phyloP scores from a whole-genome alignment of 306 rosid species.

The Pyrus communis region DNA sequence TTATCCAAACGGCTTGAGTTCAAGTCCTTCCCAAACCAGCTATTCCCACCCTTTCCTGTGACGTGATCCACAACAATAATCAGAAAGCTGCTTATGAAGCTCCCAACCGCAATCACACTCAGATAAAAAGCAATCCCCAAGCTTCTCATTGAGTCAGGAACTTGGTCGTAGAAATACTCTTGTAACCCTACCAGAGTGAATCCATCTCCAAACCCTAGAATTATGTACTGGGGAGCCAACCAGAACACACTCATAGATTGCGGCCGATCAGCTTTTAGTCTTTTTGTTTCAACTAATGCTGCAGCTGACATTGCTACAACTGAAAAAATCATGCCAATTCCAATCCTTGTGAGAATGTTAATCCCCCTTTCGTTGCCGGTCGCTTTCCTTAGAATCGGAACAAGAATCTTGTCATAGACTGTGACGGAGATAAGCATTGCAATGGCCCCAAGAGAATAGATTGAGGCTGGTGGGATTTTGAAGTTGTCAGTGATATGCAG shows the following conservation, averaged over 20 bases:
- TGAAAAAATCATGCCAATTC: slow-evolving; percentile 70
- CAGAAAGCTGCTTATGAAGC: slow-evolving; percentile 61
- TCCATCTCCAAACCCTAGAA: slow-evolving; percentile 77
- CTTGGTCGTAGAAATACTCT: slow-evolving; percentile 86
- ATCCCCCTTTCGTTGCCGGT: slow-evolving; percentile 79
- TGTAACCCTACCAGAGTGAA: slow-evolving; percentile 76
- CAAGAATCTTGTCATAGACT: slow-evolving; percentile 61
- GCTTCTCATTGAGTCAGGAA: slow-evolving; percentile 92
- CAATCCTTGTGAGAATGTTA: slow-evolving; percentile 70
- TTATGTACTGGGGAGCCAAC: slow-evolving; percentile 70
- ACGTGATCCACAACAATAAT: slow-evolving; percentile 55
- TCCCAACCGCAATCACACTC: slow-evolving; percentile 71
- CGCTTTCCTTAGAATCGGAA: slow-evolving; percentile 41
- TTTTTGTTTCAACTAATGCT: slow-evolving; percentile 51
- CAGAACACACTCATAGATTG: slow-evolving; percentile 61
- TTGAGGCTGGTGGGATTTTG: slow-evolving; percentile 65
- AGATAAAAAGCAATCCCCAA: slow-evolving; percentile 75
- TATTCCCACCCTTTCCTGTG: slow-evolving; percentile 40
- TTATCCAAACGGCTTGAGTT: slow-evolving; percentile 72
- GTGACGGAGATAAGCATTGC: slow-evolving; percentile 62
- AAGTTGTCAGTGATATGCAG: slow-evolving; percentile 32
- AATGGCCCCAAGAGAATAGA: slow-evolving; percentile 46
- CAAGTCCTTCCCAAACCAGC: slow-evolving; percentile 84
- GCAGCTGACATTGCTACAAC: slow-evolving; percentile 43
- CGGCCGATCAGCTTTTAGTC: slow-evolving; percentile 30